These are phyloP conservation scores for Ceratopteris richardii DNA, from an alignment of 75 land plant species.

Conservation along the genomic window DNA sequence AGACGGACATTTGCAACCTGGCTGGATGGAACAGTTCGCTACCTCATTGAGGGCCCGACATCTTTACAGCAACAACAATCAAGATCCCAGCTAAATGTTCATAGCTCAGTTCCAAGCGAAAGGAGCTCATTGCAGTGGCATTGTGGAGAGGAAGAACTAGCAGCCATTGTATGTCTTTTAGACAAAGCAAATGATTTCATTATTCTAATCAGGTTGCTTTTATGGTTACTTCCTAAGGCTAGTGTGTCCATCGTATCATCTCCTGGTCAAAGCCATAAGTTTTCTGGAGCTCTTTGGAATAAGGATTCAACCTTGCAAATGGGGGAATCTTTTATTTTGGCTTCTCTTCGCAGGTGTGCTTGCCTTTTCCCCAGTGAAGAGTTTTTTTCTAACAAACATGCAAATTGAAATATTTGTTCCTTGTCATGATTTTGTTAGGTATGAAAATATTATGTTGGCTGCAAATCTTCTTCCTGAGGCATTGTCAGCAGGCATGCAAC, in stretches of 20 bases:
- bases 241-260: constrained; percentile 17
- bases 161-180: constrained; percentile 49
- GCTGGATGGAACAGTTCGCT: constrained; percentile 46
- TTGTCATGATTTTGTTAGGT: too few species aligned
- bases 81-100: not conserved
- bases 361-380: too few species aligned
- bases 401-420: too few species aligned
- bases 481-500: constrained; percentile 54
- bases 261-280: constrained; percentile 37
- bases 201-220: constrained; percentile 49
- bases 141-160: constrained; percentile 74
- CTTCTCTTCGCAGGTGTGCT: constrained; percentile 63
- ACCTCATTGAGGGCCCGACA: constrained; percentile 43
- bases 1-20: constrained; percentile 54
- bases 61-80: not conserved
- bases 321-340: constrained; percentile 57
- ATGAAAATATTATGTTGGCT: constrained; percentile 71
- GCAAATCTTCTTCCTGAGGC: constrained; percentile 76
- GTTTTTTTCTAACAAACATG: too few species aligned
- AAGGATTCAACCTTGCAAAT: constrained; percentile 52
- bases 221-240: constrained; percentile 72
- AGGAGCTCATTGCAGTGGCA: constrained; percentile 43
- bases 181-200: constrained; percentile 61
- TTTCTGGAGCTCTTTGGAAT: constrained; percentile 24
- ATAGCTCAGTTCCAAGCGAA: constrained; percentile 29